These are phyloP conservation scores for Dictyostelium capitatum DNA, from an alignment of 78 protist species.

Conservation along the genomic window DNA sequence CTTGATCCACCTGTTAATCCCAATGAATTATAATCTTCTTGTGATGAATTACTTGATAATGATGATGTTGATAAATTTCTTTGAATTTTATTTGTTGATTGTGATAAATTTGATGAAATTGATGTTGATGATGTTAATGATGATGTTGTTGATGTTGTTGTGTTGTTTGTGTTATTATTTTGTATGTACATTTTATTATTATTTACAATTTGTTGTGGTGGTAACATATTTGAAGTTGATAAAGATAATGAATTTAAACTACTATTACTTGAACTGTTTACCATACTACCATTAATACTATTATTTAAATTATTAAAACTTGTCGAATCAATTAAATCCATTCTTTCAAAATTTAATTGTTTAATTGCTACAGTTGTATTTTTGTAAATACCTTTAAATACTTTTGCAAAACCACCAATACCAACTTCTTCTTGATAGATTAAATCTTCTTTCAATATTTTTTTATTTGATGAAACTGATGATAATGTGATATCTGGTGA, in stretches of 20 bases:
- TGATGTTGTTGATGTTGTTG: neutral
- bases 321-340: constrained; percentile 39
- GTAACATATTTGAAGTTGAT: neutral
- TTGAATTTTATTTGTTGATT: constrained; percentile 1
- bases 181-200: neutral
- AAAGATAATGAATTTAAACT: constrained; percentile 1
- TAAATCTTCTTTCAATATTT: constrained; percentile 41
- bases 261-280: neutral
- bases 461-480: constrained; percentile 49
- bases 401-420: constrained; percentile 67
- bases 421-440: constrained; percentile 45
- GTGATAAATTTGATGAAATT: neutral
- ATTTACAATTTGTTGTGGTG: neutral
- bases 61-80: constrained; percentile 44
- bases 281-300: neutral
- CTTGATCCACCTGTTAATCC: neutral
- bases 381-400: constrained; percentile 26
- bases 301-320: neutral
- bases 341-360: constrained; percentile 56
- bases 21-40: constrained; percentile 26
- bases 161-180: neutral
- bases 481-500: constrained; percentile 70
- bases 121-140: neutral
- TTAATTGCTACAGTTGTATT: constrained; percentile 47
- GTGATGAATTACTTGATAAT: constrained; percentile 27